A percentile compares a stretch with the other conserved stretches of the same genome.
Conservation (phyloP, 2,329 filamentous ascomycete species). For the Sphaerostilbella broomeana region DNA sequence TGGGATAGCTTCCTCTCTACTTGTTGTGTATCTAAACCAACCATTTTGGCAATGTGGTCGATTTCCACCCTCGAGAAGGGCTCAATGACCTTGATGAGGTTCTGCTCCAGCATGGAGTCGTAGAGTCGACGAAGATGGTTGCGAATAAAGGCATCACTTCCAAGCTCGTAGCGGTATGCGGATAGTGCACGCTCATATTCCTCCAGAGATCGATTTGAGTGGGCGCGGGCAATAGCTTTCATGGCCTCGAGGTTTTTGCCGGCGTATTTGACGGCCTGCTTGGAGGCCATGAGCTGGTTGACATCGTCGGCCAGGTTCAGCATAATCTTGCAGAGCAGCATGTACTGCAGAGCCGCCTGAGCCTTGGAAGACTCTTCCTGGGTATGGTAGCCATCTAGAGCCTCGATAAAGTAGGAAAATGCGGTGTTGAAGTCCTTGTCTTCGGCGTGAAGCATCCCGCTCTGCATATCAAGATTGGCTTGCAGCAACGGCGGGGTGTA, state of each 20-base stretch:
- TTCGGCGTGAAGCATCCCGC: constrained; percentile 96
- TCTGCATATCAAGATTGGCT: constrained; percentile 97
- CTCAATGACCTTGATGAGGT: constrained; percentile 99
- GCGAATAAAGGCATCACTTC: constrained; percentile 90
- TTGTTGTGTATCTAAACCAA: constrained; percentile 89
- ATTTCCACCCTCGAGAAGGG: constrained; percentile 97
- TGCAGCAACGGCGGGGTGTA: constrained; percentile 95
- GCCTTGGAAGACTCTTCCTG: constrained; percentile 84
- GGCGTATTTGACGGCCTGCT: constrained; percentile 94
- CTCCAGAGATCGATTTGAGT: constrained; percentile 90
- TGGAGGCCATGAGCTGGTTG: constrained; percentile 87
- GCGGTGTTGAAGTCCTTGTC: constrained; percentile 99
- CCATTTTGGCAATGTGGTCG: constrained; percentile 94
- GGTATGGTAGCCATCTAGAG: constrained; percentile 90
- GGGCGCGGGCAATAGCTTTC: constrained; percentile 95
- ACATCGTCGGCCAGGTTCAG: constrained; percentile 95
- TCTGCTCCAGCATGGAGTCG: constrained; percentile 98
- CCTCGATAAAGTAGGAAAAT: constrained; percentile 98
- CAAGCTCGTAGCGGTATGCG: constrained; percentile 87
- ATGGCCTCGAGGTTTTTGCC: constrained; percentile 95
- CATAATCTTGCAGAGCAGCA: constrained; percentile 99
- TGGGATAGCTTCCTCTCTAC: constrained; percentile 97
- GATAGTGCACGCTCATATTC: constrained; percentile 93
- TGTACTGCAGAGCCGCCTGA: constrained; percentile 97
- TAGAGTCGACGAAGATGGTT: constrained; percentile 94